phyloP scores from a whole-genome alignment of 306 rosid species.

The Vicia sativa region DNA sequence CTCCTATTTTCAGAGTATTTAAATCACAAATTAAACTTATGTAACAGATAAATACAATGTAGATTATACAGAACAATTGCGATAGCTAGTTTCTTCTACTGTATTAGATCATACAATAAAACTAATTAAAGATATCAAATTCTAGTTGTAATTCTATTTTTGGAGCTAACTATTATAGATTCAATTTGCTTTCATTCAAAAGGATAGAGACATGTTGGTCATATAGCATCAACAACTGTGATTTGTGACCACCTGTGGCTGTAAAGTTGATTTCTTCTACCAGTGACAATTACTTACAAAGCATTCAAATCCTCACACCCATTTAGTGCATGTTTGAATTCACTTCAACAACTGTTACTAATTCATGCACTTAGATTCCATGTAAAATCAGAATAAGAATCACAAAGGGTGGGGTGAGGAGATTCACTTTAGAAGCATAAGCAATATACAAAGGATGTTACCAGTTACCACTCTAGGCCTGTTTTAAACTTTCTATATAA shows the following conservation, averaged over 20 bases:
- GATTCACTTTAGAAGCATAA: slow-evolving; percentile 20
- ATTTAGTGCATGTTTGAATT: neutral
- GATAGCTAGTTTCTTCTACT: neutral
- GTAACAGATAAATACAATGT: slow-evolving; percentile 20
- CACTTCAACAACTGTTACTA: neutral
- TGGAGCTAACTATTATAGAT: no score
- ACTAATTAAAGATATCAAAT: neutral
- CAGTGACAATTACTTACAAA: neutral
- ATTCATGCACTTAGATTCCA: neutral
- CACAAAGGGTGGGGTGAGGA: slow-evolving; percentile 1
- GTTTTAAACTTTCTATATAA: neutral
- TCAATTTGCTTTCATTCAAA: neutral
- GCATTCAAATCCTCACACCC: slow-evolving; percentile 1
- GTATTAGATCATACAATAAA: neutral
- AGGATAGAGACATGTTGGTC: neutral
- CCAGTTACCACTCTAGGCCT: slow-evolving; percentile 35
- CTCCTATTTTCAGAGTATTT: no score
- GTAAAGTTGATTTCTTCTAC: neutral
- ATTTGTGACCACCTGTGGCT: neutral
- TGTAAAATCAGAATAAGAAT: slow-evolving; percentile 1
- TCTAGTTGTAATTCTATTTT: neutral
- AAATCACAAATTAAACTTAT: slow-evolving; percentile 26
- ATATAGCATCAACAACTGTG: neutral
- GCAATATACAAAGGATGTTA: slow-evolving; percentile 50
- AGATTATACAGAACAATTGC: slow-evolving; percentile 10